Evolutionary conservation across 305 asterid species (phyloP).

Genomic region (Rubia peregrina): DNA sequence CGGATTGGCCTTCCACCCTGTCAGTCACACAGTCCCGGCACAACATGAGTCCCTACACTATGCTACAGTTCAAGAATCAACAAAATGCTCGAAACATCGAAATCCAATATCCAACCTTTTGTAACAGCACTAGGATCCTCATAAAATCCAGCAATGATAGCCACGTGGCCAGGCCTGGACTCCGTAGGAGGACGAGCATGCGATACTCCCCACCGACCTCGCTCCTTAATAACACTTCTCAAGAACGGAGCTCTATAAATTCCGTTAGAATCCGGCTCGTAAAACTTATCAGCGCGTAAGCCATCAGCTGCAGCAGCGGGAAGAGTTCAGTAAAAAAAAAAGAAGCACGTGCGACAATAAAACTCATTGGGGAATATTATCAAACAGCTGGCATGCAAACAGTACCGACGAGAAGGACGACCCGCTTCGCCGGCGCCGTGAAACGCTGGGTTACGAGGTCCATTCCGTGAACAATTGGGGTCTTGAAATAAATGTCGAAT

Average conservation of each 20-base stretch:
- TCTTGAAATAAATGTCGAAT: slow-evolving; percentile 93
- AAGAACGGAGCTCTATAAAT: slow-evolving; percentile 83
- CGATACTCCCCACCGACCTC: slow-evolving; percentile 97
- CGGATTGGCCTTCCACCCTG: slow-evolving; percentile 98
- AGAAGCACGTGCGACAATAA: background rate
- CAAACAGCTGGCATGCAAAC: slow-evolving; percentile 34
- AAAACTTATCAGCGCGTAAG: slow-evolving; percentile 94
- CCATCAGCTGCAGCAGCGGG: slow-evolving; percentile 74
- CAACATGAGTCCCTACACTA: background rate
- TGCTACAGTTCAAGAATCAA: slow-evolving; percentile 4
- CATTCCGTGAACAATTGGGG: slow-evolving; percentile 96
- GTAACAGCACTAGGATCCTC: slow-evolving; percentile 99
- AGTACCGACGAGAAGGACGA: slow-evolving; percentile 72
- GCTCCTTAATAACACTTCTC: slow-evolving; percentile 78
- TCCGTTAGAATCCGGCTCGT: slow-evolving; percentile 78
- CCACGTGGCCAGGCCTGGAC: slow-evolving; percentile 98
- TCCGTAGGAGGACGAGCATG: slow-evolving; percentile 99
- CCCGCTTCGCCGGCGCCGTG: slow-evolving; percentile 76
- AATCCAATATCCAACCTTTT: slow-evolving; percentile 44
- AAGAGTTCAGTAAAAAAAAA: background rate
- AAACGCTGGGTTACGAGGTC: slow-evolving; percentile 76
- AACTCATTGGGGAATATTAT: slow-evolving; percentile 28
- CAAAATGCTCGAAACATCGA: slow-evolving; percentile 7
- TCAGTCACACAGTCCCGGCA: slow-evolving; percentile 15
- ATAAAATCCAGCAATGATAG: slow-evolving; percentile 94